Percentiles rank a stretch among this genome's conserved stretches.
phyloP scores from a whole-genome alignment of 495 filamentous ascomycete species.

The Daldinia vernicosa region DNA sequence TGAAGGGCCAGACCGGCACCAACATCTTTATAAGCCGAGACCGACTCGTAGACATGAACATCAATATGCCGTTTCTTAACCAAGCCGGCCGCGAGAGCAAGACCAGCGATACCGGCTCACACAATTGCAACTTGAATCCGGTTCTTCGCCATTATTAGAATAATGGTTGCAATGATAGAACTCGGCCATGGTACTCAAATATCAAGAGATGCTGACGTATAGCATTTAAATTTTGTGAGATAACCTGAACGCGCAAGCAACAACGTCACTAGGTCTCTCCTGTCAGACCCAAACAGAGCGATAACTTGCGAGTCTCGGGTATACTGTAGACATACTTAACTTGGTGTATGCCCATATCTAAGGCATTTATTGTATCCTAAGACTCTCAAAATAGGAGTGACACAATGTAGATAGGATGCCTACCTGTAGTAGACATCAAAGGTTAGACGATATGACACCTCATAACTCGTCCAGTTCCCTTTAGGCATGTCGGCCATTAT shows the following conservation, averaged over 20 bases:
- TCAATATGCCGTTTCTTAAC: slow-evolving; percentile 45
- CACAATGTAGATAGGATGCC: not conserved
- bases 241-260: slow-evolving; percentile 13
- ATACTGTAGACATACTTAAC: not conserved
- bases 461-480: not conserved
- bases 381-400: not conserved
- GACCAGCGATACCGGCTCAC: slow-evolving; percentile 51
- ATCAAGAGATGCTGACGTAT: not conserved
- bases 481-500: not conserved
- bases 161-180: not conserved
- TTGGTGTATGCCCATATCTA: not conserved
- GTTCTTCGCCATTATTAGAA: slow-evolving; percentile 12
- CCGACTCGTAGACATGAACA: slow-evolving; percentile 48
- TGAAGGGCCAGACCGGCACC: slow-evolving; percentile 53
- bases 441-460: not conserved
- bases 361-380: not conserved
- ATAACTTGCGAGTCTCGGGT: not conserved
- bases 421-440: not conserved
- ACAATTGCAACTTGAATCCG: slow-evolving; percentile 48
- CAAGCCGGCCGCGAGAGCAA: slow-evolving; percentile 49
- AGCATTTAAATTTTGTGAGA: slow-evolving; percentile 13
- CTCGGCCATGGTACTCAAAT: not conserved
- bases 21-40: slow-evolving; percentile 45
- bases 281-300: not conserved
- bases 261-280: slow-evolving; percentile 18